A percentile compares a stretch with the other conserved stretches of the same genome.
Conservation (phyloP, 441 rosid species). For the Jatropha podagrica region DNA sequence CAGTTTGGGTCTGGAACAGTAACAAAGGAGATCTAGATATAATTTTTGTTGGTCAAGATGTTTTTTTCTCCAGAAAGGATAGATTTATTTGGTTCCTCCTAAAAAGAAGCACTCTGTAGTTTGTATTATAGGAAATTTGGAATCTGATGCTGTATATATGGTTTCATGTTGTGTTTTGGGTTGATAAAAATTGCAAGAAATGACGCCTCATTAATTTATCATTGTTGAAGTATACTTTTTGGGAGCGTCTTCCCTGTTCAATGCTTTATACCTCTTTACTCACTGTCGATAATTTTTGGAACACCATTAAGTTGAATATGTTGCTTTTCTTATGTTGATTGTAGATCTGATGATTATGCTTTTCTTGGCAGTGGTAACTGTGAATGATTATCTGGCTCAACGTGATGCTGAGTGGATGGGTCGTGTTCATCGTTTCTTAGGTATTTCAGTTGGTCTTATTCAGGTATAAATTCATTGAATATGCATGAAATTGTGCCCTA, state of each 20-base stretch:
- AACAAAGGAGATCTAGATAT: no score
- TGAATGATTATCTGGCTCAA: conserved; percentile 93
- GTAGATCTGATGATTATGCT: conserved; percentile 23
- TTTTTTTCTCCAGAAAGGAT: neutral
- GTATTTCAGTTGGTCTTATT: conserved; percentile 96
- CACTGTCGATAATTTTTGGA: no score
- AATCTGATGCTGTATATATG: neutral
- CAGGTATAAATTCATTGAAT: conserved; percentile 49
- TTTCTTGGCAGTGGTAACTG: conserved; percentile 81
- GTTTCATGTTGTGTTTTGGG: neutral
- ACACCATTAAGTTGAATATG: no score
- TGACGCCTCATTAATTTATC: neutral
- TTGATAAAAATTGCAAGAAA: neutral
- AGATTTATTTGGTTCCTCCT: neutral
- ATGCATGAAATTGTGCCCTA: neutral
- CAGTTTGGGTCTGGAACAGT: neutral
- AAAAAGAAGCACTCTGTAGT: neutral
- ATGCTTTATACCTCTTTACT: no score
- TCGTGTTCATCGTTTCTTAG: conserved; percentile 88
- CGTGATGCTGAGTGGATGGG: conserved; percentile 99
- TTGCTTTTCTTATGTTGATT: neutral
- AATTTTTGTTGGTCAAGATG: neutral
- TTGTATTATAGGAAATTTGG: neutral
- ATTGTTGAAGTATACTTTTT: neutral
- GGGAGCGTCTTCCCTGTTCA: neutral